Base-by-base conservation (phyloP, 2,329 filamentous ascomycete genomes). In the Xylariales sp. region DNA sequence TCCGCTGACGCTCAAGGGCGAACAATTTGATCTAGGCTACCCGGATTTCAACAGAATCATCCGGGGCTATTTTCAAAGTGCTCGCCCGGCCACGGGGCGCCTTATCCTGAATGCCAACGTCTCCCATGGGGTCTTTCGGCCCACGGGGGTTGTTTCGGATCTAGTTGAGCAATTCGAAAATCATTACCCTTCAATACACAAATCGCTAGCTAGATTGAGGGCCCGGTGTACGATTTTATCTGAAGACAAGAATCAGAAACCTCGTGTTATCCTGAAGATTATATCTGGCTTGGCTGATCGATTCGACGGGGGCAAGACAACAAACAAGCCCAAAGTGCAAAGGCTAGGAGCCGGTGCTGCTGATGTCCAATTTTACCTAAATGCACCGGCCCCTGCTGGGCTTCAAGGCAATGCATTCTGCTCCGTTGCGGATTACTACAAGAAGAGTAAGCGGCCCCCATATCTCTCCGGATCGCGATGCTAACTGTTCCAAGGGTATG, bases 61-160 rank as follows among this genome's bases (percentile, higher is more conserved):
- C 1, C 83, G 86, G 16, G 87, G 87, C 1, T 88, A 85, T 71
- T 87, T 87, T 64, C 84, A 87, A 72, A 87, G 85, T 39, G 81
- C 84, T 2, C 84, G 86, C 5, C 78, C 85, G 0, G 83, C 83
- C 0, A 89, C 86, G 0, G 86, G 85, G 1, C 80, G 85, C 0
- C 72, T 89, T 1, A 80, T 89, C 0, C 77, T 89, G 32, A 89
- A 89, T 68, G 80, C 81, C 54, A 88, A 89, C 64, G 83, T 87
- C 9, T 84, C 84, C 0, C 83, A 87, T 69, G 84, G 83, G 3
- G 81, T 87, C 18, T 89, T 89, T 75, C 83, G 81, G 10, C 74
- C 78, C 3, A 70, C 76, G 1, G 81, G 83, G 1, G 67, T 66
- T 0, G 69, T 86, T 2, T 70, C 72, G 0, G 67, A 78, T 0